These are phyloP conservation scores for Rutstroemia sp. DNA, from an alignment of 2,329 filamentous ascomycete species.

Conservation along the genomic window DNA sequence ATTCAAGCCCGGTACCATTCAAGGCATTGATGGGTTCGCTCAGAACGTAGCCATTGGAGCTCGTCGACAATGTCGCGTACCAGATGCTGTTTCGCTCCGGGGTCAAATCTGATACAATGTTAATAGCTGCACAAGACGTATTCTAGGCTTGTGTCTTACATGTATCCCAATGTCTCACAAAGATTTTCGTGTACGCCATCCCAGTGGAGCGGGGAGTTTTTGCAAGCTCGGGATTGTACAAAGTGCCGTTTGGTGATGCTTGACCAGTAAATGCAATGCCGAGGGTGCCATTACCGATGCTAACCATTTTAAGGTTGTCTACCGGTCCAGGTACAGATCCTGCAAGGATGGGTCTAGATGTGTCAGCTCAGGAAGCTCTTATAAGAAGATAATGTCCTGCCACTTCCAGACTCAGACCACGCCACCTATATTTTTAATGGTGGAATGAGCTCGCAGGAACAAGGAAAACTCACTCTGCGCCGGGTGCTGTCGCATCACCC, in stretches of 20 bases:
- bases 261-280: constrained; percentile 17
- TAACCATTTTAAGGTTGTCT: constrained; percentile 19
- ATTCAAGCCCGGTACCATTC: constrained; percentile 21
- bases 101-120: constrained; percentile 13
- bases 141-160: constrained; percentile 11
- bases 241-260: constrained; percentile 18
- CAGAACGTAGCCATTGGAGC: constrained; percentile 15
- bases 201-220: constrained; percentile 13
- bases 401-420: neutral
- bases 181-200: constrained; percentile 18
- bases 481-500: constrained; percentile 18
- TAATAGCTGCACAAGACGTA: neutral
- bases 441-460: neutral
- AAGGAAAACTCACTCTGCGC: constrained; percentile 15
- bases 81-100: constrained; percentile 20
- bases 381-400: no score
- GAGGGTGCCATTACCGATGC: constrained; percentile 13
- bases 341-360: constrained; percentile 12
- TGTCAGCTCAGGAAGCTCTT: constrained; percentile 3
- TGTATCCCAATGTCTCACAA: constrained; percentile 24
- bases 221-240: constrained; percentile 19
- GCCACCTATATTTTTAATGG: neutral
- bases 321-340: constrained; percentile 19
- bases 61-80: constrained; percentile 18
- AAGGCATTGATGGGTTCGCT: constrained; percentile 22